phyloP scores from a whole-genome alignment of 2,329 filamentous ascomycete genomes.

The Pyrenophora graminea region DNA sequence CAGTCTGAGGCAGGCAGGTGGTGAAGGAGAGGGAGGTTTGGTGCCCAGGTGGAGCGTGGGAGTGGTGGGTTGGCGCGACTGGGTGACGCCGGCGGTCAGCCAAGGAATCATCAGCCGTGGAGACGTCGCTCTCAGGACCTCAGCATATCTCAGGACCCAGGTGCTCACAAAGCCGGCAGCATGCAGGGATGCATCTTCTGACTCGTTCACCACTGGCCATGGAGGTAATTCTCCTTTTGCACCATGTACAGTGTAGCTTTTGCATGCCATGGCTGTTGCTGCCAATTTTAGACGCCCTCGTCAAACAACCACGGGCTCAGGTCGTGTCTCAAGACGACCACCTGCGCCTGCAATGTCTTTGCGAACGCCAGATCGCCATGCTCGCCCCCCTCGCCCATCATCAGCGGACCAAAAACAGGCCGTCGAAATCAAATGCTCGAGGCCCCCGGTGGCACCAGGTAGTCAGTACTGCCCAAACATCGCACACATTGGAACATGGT shows the following conservation, averaged over 20 bases:
- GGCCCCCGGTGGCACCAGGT: background rate
- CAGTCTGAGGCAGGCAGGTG: background rate
- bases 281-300: slow-evolving; percentile 27
- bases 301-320: slow-evolving; percentile 30
- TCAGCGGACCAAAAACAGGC: slow-evolving; percentile 8
- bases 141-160: too few species aligned
- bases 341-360: slow-evolving; percentile 3
- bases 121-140: slow-evolving; percentile 2
- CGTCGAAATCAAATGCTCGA: background rate
- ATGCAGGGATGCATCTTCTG: too few species aligned
- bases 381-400: background rate
- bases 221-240: slow-evolving; percentile 9
- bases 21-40: slow-evolving; percentile 9
- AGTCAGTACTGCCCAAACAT: background rate
- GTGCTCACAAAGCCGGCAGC: too few species aligned
- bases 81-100: slow-evolving; percentile 15
- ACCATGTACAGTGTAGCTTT: slow-evolving; percentile 1
- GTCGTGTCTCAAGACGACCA: slow-evolving; percentile 16
- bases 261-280: slow-evolving; percentile 1
- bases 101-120: slow-evolving; percentile 17
- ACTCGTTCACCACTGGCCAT: slow-evolving; percentile 1
- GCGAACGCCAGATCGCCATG: slow-evolving; percentile 7
- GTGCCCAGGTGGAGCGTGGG: slow-evolving; percentile 1
- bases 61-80: slow-evolving; percentile 12
- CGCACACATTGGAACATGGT: slow-evolving; percentile 7